Evolutionary conservation across 305 asterid species (phyloP), one percentile per base, ranked within the genome.

Genomic region (Rubia tinctorum): DNA sequence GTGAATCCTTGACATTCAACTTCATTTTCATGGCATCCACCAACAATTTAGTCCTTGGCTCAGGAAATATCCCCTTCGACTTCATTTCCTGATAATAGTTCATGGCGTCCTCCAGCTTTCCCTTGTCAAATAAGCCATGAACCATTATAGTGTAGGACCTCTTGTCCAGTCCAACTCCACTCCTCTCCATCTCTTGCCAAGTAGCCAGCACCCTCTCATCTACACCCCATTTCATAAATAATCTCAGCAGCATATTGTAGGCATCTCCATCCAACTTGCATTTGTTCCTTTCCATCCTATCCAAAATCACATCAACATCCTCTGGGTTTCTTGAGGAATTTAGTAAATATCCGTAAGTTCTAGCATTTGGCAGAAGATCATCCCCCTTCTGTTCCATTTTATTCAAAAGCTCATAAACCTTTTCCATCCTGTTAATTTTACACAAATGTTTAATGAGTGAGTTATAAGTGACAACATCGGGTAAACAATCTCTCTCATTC

Each of bases 381-480:
- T n/a, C 69, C 49, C 69, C 51, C 49, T 39, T 65, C 69, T 65
- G 43, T 20, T 65, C 69, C 69, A 65, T 65, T 39, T 65, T 51
- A 3, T 65, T 43, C 69, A 65, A 39, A 8, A 65, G 69, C 49
- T 65, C 69, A 17, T 65, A 39, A 65, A 65, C 69, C 69, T 65
- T 65, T 65, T 65, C 69, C 69, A 39, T 65, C 69, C 69, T 65
- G 18, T 8, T 65, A 37, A 65, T 65, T 23, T 65, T 65, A 37
- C 69, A 65, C 69, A 65, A 65, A 65, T 65, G 69, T 65, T 65
- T 39, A 7, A 65, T 39, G 49, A 65, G 69, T 17, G 69, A 65
- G 69, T 65, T 65, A 39, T 65, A 65, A 65, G 69, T 65, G 42
- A 27, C 69, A 37, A 65, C 69, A 65, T 65, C 69, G 39, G 69